Evolutionary conservation across 257 asterid species (phyloP).

Genomic region (Osmanthus fragrans): DNA sequence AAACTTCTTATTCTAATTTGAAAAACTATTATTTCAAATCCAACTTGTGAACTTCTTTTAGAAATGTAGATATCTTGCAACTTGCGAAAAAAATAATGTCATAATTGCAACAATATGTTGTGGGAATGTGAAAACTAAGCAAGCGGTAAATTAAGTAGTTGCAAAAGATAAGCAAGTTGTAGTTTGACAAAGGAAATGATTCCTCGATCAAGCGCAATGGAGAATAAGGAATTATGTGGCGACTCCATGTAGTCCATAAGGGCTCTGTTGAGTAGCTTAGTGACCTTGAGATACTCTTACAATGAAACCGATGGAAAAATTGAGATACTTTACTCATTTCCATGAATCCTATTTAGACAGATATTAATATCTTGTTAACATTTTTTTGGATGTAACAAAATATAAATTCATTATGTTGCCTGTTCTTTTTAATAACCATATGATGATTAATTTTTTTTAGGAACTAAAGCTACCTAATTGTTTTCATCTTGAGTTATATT

Average conservation of each 20-base stretch:
- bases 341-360: neutral
- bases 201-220: no score
- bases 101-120: no score
- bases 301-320: neutral
- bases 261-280: neutral
- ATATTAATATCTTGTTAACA: no score
- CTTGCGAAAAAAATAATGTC: neutral
- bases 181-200: no score
- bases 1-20: neutral
- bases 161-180: neutral
- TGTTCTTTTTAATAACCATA: neutral
- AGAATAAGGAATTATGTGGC: no score
- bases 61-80: neutral
- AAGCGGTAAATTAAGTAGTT: no score
- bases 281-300: neutral
- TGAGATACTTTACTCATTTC: no score
- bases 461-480: neutral
- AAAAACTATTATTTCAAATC: neutral
- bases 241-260: no score
- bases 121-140: neutral
- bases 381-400: no score
- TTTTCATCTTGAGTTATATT: no score
- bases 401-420: no score
- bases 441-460: neutral
- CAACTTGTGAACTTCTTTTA: neutral